Conservation (phyloP, 2,329 filamentous ascomycete genomes). For the Sphaerulina populicola region DNA sequence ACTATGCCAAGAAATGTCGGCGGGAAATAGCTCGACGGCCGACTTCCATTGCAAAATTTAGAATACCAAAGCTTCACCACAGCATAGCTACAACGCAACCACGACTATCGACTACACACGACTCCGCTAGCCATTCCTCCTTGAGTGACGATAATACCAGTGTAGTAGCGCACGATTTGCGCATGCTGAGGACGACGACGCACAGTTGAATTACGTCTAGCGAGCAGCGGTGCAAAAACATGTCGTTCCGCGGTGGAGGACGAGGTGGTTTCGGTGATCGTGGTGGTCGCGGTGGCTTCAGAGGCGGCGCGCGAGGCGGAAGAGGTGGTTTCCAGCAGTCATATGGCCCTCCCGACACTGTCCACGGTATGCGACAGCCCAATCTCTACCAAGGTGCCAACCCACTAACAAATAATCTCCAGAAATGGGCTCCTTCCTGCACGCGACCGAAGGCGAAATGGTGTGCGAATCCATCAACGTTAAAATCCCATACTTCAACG, state of each 20-base stretch:
- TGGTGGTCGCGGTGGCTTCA: constrained; percentile 24
- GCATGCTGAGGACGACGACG: neutral
- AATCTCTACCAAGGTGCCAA: neutral
- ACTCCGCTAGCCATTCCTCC: neutral
- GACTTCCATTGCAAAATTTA: neutral
- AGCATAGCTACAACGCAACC: neutral
- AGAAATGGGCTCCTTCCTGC: constrained; percentile 90
- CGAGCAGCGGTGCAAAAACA: constrained; percentile 9
- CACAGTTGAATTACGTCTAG: neutral
- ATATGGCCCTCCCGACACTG: constrained; percentile 40
- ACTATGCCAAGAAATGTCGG: neutral
- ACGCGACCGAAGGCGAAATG: constrained; percentile 95
- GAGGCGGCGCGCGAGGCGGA: constrained; percentile 25
- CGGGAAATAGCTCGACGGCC: neutral
- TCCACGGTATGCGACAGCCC: constrained; percentile 32
- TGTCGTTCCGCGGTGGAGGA: constrained; percentile 27
- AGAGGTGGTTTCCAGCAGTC: constrained; percentile 33
- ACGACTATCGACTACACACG: neutral
- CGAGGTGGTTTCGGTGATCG: constrained; percentile 20
- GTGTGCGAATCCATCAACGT: constrained; percentile 91
- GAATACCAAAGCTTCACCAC: neutral
- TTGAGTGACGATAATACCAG: neutral
- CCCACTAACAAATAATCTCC: neutral
- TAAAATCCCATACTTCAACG: constrained; percentile 98
- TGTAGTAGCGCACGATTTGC: constrained; percentile 1